These are phyloP conservation scores for Sextonia rubra DNA, from an alignment of 164 flowering plant species.

Conservation along the genomic window DNA sequence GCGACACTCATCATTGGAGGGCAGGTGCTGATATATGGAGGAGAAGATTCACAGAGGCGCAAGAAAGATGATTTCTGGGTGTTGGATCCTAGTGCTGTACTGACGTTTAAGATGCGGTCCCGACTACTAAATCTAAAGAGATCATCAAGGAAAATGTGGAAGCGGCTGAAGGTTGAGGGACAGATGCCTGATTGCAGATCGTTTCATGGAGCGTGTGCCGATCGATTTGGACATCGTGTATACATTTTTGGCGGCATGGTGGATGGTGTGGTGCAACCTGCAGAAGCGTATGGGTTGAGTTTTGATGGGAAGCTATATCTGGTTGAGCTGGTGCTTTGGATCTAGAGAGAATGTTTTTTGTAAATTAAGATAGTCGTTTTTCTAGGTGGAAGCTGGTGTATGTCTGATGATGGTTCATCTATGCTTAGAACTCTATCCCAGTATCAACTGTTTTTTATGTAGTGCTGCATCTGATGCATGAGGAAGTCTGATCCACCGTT, in stretches of 20 bases:
- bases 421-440: not conserved
- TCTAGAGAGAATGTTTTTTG: not conserved
- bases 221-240: slow-evolving; percentile 52
- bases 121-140: slow-evolving; percentile 13
- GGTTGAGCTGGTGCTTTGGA: slow-evolving; percentile 50
- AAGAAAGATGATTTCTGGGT: slow-evolving; percentile 85
- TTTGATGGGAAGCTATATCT: slow-evolving; percentile 74
- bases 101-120: slow-evolving; percentile 20
- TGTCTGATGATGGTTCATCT: not conserved
- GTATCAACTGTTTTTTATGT: slow-evolving; percentile 2
- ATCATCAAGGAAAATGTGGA: slow-evolving; percentile 50
- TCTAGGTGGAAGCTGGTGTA: not conserved
- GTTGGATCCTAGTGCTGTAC: slow-evolving; percentile 46
- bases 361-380: not conserved
- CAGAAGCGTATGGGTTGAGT: slow-evolving; percentile 52
- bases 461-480: not conserved
- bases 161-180: slow-evolving; percentile 43
- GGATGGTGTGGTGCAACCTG: slow-evolving; percentile 65
- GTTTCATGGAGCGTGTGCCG: slow-evolving; percentile 79
- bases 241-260: slow-evolving; percentile 92
- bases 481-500: not conserved
- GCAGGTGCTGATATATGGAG: slow-evolving; percentile 67
- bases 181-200: slow-evolving; percentile 52
- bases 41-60: slow-evolving; percentile 75
- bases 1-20: slow-evolving; percentile 77